Base-by-base conservation (phyloP, 768 basidiomycete species). In the Scleroderma citrinum region DNA sequence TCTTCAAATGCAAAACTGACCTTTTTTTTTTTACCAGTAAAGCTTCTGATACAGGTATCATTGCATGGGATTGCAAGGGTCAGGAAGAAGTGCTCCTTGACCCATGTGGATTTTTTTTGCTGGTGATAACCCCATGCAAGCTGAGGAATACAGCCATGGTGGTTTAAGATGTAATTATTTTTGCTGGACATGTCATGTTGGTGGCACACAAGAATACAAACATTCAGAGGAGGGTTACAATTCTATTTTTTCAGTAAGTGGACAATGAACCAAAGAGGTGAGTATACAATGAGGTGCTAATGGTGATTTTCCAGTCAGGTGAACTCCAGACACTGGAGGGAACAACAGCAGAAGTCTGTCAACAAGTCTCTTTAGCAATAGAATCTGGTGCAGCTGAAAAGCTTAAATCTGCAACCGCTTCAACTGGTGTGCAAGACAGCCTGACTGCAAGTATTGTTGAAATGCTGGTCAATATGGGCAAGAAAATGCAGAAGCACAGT, bases 131-230 rank as follows among this genome's bases (percentile, higher is more conserved):
- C 74, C 71, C 0, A 58, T 69, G 39, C 39, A 21, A 3, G 21
- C 39, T 3, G 39, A 40, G n/a, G 51, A 56, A 2, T 65, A 59
- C 3, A 63, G 65, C 0, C 76, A 78, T 26, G 72, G 71, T 31
- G 72, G 75, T 1, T 57, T 61, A 0, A 61, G 65, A 1, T 72
- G 72, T 12, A 77, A 76, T 36, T 51, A 59, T 7, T 65, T 61
- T 4, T 79, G 76, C 46, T 55, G 66, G 2, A 72, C 69, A 54
- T 76, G 74, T 40, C 1, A 59, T 35, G 61, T 64, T 13, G 70
- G 76, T 2, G 70, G 74, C 0, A 57, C 63, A 0, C 57, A 65
- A 23, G 57, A 64, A 44, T 35, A 59, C 4, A 75, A 72, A 36
- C 55, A 58, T 38, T 55, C 61, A 0, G 56, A 71, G 32, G 47